Conservation (phyloP, 345 rosid genomes). For the Viola odorata region DNA sequence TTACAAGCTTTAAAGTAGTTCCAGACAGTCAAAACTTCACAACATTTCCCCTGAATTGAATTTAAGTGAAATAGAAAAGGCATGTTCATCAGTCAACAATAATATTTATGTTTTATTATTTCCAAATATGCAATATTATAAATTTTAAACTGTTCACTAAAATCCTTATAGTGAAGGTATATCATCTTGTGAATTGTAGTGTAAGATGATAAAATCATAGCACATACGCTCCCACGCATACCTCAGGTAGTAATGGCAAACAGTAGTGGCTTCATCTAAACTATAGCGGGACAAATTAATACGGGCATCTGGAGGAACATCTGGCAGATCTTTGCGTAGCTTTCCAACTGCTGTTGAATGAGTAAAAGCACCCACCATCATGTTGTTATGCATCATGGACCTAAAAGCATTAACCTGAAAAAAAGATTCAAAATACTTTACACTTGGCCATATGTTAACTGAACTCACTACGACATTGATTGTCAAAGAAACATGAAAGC, state of each 20-base stretch:
- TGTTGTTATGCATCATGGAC: slow-evolving; percentile 82
- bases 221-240: slow-evolving; percentile 21
- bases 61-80: background rate
- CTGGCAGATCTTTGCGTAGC: slow-evolving; percentile 80
- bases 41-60: no score
- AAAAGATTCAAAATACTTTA: background rate
- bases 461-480: background rate
- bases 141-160: no score
- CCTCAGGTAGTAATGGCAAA: slow-evolving; percentile 93
- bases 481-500: background rate
- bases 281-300: slow-evolving; percentile 56
- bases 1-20: no score
- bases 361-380: slow-evolving; percentile 97
- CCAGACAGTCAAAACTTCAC: no score
- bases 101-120: no score
- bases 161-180: no score
- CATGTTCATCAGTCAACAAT: background rate
- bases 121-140: no score
- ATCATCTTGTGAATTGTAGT: no score
- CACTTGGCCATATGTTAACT: background rate
- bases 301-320: slow-evolving; percentile 82
- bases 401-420: slow-evolving; percentile 89
- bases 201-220: slow-evolving; percentile 1
- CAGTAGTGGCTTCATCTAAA: slow-evolving; percentile 78
- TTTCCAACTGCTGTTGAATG: slow-evolving; percentile 96